phyloP scores from a whole-genome alignment of 2,329 filamentous ascomycete species.

The Microdochium nivale region DNA sequence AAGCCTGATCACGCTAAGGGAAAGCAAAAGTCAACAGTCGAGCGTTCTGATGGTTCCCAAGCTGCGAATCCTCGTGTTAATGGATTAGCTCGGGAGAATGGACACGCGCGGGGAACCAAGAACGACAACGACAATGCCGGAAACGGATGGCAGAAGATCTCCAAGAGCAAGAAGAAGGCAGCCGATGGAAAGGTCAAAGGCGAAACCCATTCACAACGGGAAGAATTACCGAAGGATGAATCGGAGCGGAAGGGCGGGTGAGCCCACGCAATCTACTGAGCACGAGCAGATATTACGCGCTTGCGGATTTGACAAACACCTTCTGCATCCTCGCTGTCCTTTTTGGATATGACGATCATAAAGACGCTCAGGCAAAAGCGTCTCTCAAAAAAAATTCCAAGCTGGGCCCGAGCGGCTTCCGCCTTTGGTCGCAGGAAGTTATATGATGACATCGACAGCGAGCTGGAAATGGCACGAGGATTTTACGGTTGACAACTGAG shows the following conservation, averaged over 20 bases:
- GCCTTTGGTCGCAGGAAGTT: too few relatives aligned
- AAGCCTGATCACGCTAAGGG: constrained; percentile 7
- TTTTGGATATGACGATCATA: neutral
- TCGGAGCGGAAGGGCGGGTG: constrained; percentile 57
- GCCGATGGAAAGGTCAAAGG: constrained; percentile 36
- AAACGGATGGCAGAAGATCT: constrained; percentile 50
- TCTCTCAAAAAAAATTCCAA: too few relatives aligned
- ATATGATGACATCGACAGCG: too few relatives aligned
- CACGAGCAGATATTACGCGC: neutral
- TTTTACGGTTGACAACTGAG: too few relatives aligned
- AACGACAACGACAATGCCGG: constrained; percentile 37
- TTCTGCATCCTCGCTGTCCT: neutral
- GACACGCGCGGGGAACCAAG: constrained; percentile 44
- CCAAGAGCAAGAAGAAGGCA: constrained; percentile 43
- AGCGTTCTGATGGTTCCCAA: constrained; percentile 12
- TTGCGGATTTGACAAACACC: neutral
- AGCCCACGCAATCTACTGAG: constrained; percentile 10
- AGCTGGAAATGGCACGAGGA: too few relatives aligned
- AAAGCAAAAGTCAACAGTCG: constrained; percentile 15
- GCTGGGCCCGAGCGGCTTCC: too few relatives aligned
- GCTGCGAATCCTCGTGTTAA: constrained; percentile 25
- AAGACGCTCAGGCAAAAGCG: too few relatives aligned
- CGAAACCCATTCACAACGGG: constrained; percentile 33
- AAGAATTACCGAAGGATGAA: constrained; percentile 48
- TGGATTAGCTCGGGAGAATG: constrained; percentile 35